Evolutionary conservation across 2,329 filamentous ascomycete species (phyloP).

Genomic region (Penicillium sp.): DNA sequence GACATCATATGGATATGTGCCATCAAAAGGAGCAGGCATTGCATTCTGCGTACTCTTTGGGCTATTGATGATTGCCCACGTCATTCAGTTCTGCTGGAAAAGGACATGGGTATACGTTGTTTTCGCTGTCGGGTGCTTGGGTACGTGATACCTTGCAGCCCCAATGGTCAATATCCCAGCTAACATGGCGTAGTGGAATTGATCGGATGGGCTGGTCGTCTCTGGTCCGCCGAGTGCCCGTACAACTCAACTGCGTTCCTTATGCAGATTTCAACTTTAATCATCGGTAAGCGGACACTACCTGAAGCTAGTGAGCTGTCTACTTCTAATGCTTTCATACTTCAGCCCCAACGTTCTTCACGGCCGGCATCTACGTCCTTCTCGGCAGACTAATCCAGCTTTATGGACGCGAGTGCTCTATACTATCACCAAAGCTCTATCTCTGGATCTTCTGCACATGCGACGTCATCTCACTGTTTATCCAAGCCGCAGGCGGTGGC

Average conservation of each 20-base stretch:
- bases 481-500: slow-evolving; percentile 58
- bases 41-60: slow-evolving; percentile 36
- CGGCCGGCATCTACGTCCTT: slow-evolving; percentile 52
- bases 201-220: slow-evolving; percentile 48
- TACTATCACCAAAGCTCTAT: slow-evolving; percentile 45
- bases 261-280: slow-evolving; percentile 49
- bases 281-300: slow-evolving; percentile 30
- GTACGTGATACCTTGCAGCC: slow-evolving; percentile 20
- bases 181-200: slow-evolving; percentile 1
- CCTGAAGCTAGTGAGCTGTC: background rate
- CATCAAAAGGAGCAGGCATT: slow-evolving; percentile 35
- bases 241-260: slow-evolving; percentile 51
- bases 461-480: slow-evolving; percentile 54
- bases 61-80: slow-evolving; percentile 36
- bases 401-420: slow-evolving; percentile 46
- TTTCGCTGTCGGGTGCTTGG: slow-evolving; percentile 37
- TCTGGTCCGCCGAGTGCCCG: slow-evolving; percentile 51
- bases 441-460: slow-evolving; percentile 53
- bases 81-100: slow-evolving; percentile 36
- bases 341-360: slow-evolving; percentile 51
- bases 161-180: background rate
- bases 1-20: slow-evolving; percentile 36
- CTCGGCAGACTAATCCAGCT: slow-evolving; percentile 49
- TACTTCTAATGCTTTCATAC: background rate
- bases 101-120: slow-evolving; percentile 40